phyloP scores from a whole-genome alignment of 768 basidiomycete species.

The Ramaria sp. region DNA sequence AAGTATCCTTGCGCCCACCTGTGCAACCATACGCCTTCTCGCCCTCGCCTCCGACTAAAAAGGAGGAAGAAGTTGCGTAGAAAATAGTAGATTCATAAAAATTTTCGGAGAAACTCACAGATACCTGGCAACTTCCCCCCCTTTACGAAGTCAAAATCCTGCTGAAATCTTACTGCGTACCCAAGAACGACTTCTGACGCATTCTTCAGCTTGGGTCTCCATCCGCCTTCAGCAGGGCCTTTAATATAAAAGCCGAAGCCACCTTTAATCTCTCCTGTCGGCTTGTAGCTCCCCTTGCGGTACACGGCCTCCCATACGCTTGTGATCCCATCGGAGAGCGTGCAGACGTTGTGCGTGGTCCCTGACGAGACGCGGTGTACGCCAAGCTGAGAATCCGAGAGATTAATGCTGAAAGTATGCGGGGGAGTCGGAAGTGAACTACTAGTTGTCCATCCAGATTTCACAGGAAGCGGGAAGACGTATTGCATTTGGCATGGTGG shows the following conservation, averaged over 20 bases:
- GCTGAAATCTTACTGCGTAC: constrained; percentile 49
- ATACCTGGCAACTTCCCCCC: constrained; percentile 69
- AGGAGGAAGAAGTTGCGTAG: too few species aligned
- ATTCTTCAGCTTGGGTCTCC: background rate
- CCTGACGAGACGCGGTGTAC: constrained; percentile 3
- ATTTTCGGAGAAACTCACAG: constrained; percentile 30
- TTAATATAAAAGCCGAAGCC: constrained; percentile 66
- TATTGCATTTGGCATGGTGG: background rate
- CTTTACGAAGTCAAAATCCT: constrained; percentile 51
- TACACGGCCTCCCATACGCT: constrained; percentile 39
- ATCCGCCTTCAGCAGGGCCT: constrained; percentile 44
- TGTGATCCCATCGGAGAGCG: constrained; percentile 32
- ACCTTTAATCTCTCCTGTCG: constrained; percentile 33
- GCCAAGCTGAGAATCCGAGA: constrained; percentile 6
- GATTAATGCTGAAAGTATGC: background rate
- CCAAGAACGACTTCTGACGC: constrained; percentile 46
- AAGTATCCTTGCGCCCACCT: constrained; percentile 40
- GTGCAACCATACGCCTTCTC: constrained; percentile 44
- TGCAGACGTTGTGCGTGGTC: constrained; percentile 3
- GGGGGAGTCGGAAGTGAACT: background rate
- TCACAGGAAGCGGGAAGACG: constrained; percentile 2
- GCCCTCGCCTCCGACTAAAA: constrained; percentile 44
- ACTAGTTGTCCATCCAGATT: constrained; percentile 6
- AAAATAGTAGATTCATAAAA: background rate
- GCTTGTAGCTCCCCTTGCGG: constrained; percentile 47